Conservation (phyloP, 2,329 filamentous ascomycete genomes). For the Pseudocercospora crystallina region DNA sequence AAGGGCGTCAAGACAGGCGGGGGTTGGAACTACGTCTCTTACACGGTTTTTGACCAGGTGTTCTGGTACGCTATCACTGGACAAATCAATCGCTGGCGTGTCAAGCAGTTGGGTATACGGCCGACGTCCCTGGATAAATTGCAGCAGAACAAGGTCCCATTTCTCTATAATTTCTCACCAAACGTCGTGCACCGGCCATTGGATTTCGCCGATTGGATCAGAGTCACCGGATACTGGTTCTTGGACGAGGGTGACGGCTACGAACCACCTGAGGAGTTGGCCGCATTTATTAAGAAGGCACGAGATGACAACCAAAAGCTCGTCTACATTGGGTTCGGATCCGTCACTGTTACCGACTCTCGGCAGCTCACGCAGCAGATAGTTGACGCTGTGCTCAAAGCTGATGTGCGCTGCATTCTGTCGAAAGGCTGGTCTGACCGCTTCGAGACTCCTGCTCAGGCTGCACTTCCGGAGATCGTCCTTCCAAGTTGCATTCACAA, state of each 20-base stretch:
- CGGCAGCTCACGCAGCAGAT: constrained; percentile 88
- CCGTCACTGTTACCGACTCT: constrained; percentile 89
- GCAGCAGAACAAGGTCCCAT: constrained; percentile 96
- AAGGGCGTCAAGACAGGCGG: constrained; percentile 86
- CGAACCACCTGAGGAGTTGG: constrained; percentile 72
- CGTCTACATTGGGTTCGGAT: constrained; percentile 96
- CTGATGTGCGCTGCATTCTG: constrained; percentile 89
- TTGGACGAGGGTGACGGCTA: constrained; percentile 73
- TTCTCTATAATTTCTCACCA: constrained; percentile 95
- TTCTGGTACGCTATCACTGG: constrained; percentile 93
- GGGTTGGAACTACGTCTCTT: constrained; percentile 91
- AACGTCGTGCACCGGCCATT: constrained; percentile 90
- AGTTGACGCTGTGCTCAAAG: constrained; percentile 83
- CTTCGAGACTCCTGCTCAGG: constrained; percentile 57
- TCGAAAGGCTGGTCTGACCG: constrained; percentile 98
- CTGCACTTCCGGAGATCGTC: constrained; percentile 61
- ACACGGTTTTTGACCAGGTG: constrained; percentile 92
- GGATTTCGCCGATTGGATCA: constrained; percentile 97
- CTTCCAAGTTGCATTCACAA: constrained; percentile 78
- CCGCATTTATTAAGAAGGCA: constrained; percentile 80
- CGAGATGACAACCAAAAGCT: constrained; percentile 81
- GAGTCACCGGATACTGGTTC: constrained; percentile 98
- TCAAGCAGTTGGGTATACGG: constrained; percentile 72
- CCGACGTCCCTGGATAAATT: constrained; percentile 84
- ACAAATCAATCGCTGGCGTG: constrained; percentile 91